phyloP scores from a whole-genome alignment of 2,329 filamentous ascomycete species.

The Pseudogymnoascus sp. region DNA sequence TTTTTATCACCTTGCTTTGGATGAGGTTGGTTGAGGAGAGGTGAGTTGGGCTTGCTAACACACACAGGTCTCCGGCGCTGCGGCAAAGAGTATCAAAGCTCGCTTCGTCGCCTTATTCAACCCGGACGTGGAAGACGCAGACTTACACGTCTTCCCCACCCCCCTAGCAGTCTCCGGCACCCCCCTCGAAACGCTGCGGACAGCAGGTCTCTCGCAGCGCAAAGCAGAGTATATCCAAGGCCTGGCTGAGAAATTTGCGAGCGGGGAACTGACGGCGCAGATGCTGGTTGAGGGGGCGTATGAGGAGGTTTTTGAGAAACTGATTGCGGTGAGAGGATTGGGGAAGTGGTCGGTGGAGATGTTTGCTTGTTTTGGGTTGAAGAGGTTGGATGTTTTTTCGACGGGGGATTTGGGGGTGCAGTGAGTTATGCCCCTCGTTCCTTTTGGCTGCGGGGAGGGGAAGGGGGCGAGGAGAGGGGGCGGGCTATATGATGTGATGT shows the following conservation, averaged over 20 bases:
- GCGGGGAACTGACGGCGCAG: constrained; percentile 64
- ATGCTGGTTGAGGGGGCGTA: constrained; percentile 74
- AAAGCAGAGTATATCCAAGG: constrained; percentile 95
- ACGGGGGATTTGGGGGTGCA: constrained; percentile 91
- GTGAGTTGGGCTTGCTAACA: constrained; percentile 16
- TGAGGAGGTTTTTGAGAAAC: constrained; percentile 72
- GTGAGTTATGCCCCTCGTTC: constrained; percentile 33
- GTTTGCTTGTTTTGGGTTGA: constrained; percentile 95
- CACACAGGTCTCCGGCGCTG: constrained; percentile 68
- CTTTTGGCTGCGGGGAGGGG: not conserved
- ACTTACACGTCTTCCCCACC: constrained; percentile 53
- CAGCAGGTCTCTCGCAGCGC: constrained; percentile 81
- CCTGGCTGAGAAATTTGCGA: constrained; percentile 70
- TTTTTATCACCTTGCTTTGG: not conserved
- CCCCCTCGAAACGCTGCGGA: constrained; percentile 61
- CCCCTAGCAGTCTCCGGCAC: constrained; percentile 62
- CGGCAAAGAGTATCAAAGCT: constrained; percentile 78
- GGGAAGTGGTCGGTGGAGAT: constrained; percentile 93
- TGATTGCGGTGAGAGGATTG: constrained; percentile 79
- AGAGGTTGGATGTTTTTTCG: constrained; percentile 88
- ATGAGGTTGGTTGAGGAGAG: not conserved
- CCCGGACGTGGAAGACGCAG: constrained; percentile 27
- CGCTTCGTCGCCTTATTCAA: constrained; percentile 73
- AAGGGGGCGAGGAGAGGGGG: no score
- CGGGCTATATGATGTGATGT: not conserved